Evolutionary conservation across 164 flowering plant species (phyloP).

Genomic region (Pachysandra terminalis): DNA sequence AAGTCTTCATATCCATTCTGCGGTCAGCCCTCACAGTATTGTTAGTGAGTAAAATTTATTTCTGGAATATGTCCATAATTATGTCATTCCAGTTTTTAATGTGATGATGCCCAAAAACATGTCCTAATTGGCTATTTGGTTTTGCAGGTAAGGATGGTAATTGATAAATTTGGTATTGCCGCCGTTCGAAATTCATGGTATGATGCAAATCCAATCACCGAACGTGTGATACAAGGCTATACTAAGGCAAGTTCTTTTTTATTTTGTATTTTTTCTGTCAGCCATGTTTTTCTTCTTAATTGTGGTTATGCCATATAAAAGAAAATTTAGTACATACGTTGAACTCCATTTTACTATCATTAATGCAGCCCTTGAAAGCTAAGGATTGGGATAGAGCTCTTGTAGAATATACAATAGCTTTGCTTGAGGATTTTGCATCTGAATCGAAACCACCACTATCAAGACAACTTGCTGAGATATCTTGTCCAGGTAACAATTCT

Average conservation of each 20-base stretch:
- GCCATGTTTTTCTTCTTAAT: neutral
- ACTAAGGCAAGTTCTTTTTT: slow-evolving; percentile 56
- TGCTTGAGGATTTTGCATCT: slow-evolving; percentile 48
- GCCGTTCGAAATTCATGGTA: slow-evolving; percentile 78
- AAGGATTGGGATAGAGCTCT: slow-evolving; percentile 91
- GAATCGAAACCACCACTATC: slow-evolving; percentile 51
- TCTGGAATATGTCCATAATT: neutral
- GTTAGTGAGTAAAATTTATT: slow-evolving; percentile 44
- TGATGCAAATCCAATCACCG: slow-evolving; percentile 56
- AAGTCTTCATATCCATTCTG: slow-evolving; percentile 49
- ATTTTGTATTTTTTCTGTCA: neutral
- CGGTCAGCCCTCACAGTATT: slow-evolving; percentile 58
- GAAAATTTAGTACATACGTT: neutral
- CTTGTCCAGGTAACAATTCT: slow-evolving; percentile 73
- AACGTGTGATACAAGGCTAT: slow-evolving; percentile 65
- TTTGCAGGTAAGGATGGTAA: slow-evolving; percentile 65
- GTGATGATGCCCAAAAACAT: neutral
- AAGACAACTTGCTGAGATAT: slow-evolving; percentile 66
- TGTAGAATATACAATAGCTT: slow-evolving; percentile 57
- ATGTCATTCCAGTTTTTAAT: neutral
- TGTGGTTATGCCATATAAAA: too few relatives aligned
- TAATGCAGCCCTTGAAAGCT: slow-evolving; percentile 66
- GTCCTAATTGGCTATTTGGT: neutral
- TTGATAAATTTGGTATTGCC: slow-evolving; percentile 72
- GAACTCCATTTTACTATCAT: slow-evolving; percentile 2